Evolutionary conservation across 345 rosid species (phyloP).

Genomic region (Sonneratia caseolaris): DNA sequence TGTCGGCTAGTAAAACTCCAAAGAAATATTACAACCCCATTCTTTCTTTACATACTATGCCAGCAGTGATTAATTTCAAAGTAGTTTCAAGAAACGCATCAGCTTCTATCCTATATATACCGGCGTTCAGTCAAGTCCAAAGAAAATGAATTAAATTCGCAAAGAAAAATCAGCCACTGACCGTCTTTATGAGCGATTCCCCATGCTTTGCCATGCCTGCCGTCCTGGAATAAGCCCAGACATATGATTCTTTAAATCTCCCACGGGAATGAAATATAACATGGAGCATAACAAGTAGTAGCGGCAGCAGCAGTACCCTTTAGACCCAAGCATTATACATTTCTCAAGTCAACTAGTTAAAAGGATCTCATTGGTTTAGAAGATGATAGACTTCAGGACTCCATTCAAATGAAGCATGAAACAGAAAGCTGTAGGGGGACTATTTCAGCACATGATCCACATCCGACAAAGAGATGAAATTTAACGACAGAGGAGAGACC

Average conservation of each 20-base stretch:
- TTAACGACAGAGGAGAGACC: conserved; percentile 19
- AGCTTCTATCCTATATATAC: not conserved
- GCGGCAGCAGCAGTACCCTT: not conserved
- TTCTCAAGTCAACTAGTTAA: not conserved
- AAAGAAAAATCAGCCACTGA: conserved; percentile 26
- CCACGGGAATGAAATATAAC: not conserved
- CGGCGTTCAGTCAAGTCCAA: not conserved
- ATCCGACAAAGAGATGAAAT: not conserved
- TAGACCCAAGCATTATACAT: not conserved
- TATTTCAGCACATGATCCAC: not conserved
- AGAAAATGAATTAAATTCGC: not conserved
- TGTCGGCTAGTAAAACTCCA: not conserved
- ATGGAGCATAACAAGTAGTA: no score
- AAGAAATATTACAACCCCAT: not conserved
- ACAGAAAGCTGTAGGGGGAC: not conserved
- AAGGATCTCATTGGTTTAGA: not conserved
- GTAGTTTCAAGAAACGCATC: not conserved
- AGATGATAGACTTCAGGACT: not conserved
- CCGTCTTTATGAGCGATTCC: conserved; percentile 83
- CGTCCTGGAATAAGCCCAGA: conserved; percentile 55
- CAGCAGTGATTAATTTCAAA: no score
- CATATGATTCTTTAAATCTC: conserved; percentile 4
- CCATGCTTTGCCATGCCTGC: conserved; percentile 96
- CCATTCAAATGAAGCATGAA: not conserved
- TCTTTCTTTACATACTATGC: no score